Conservation (phyloP, 345 rosid species). For the Pugionium dolabratum region DNA sequence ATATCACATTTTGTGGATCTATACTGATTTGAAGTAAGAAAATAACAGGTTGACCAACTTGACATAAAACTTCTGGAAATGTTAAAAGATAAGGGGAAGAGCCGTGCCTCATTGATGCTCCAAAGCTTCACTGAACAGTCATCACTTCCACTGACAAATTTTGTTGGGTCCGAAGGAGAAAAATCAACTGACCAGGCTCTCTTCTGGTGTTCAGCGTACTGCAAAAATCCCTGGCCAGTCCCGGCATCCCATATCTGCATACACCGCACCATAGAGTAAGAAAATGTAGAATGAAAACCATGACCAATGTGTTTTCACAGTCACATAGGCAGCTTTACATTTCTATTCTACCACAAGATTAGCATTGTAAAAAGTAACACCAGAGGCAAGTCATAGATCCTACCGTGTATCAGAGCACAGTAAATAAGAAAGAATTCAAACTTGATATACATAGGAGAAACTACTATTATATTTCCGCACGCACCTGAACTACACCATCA, state of each 20-base stretch:
- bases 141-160: constrained; percentile 91
- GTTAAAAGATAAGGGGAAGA: constrained; percentile 25
- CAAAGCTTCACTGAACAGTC: constrained; percentile 88
- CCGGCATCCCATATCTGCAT: constrained; percentile 84
- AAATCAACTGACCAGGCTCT: constrained; percentile 98
- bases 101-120: constrained; percentile 71
- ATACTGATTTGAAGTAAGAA: not conserved
- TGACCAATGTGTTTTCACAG: constrained; percentile 12
- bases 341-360: not conserved
- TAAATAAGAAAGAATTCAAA: constrained; percentile 8
- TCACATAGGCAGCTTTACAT: constrained; percentile 4
- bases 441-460: constrained; percentile 16
- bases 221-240: constrained; percentile 72
- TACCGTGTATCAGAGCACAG: not conserved
- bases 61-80: not conserved
- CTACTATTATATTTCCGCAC: not conserved
- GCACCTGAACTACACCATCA: constrained; percentile 83
- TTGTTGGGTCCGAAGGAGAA: constrained; percentile 73
- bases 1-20: too few relatives aligned
- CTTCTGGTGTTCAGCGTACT: constrained; percentile 70
- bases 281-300: constrained; percentile 26
- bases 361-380: not conserved
- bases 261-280: constrained; percentile 40
- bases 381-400: constrained; percentile 1
- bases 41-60: not conserved